Conservation (phyloP, 805 yeast species). For the Kodamaea lidongshanica region DNA sequence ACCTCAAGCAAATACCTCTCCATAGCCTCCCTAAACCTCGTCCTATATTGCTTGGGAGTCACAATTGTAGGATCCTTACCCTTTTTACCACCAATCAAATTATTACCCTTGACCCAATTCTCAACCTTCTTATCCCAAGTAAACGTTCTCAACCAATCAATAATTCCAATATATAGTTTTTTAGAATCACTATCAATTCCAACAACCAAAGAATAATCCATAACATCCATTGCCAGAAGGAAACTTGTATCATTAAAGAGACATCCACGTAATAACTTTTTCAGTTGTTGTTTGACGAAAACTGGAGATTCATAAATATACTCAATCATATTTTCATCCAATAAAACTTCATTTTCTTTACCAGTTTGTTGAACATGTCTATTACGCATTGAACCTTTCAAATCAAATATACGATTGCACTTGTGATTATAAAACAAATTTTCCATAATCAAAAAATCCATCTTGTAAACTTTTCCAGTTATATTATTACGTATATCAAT, state of each 20-base stretch:
- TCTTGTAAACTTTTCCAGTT: conserved; percentile 69
- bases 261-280: conserved; percentile 77
- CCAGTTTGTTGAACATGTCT: conserved; percentile 97
- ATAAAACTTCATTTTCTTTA: conserved; percentile 82
- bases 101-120: conserved; percentile 95
- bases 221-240: conserved; percentile 93
- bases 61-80: conserved; percentile 95
- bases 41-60: conserved; percentile 93
- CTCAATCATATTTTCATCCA: conserved; percentile 98
- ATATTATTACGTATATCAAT: conserved; percentile 77
- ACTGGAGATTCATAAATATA: conserved; percentile 94
- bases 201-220: conserved; percentile 94
- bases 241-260: conserved; percentile 93
- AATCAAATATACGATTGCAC: conserved; percentile 82
- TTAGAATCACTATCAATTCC: conserved; percentile 71
- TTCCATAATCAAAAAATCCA: conserved; percentile 95
- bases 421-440: conserved; percentile 81
- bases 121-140: conserved; percentile 99
- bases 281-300: conserved; percentile 88
- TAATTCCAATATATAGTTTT: conserved; percentile 85
- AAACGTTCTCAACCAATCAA: conserved; percentile 88
- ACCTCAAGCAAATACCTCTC: conserved; percentile 91
- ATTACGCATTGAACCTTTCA: conserved; percentile 97
- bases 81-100: conserved; percentile 73
- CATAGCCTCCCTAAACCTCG: conserved; percentile 95